Conservation (phyloP, 306 rosid species). For the Coriaria nepalensis region DNA sequence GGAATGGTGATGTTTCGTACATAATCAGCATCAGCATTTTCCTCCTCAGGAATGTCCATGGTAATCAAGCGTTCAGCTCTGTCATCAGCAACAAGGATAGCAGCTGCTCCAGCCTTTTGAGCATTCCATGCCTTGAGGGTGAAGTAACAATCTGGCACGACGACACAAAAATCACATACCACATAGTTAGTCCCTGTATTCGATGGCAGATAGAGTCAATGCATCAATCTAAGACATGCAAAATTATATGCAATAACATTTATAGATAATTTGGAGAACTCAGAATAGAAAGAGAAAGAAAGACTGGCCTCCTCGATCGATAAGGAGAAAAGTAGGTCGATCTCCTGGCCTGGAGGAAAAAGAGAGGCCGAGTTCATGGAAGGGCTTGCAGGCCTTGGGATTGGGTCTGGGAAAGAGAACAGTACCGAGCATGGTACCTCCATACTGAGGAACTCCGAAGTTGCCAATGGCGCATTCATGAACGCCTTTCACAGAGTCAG, state of each 20-base stretch:
- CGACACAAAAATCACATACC: too few relatives aligned
- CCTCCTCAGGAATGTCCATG: conserved; percentile 93
- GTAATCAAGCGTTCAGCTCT: conserved; percentile 60
- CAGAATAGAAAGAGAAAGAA: background rate
- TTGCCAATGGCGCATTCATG: conserved; percentile 93
- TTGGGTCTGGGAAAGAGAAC: conserved; percentile 63
- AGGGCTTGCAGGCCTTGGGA: conserved; percentile 58
- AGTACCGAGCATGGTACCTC: conserved; percentile 77
- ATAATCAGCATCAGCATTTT: conserved; percentile 42
- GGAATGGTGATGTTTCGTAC: conserved; percentile 68
- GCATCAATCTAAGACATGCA: background rate
- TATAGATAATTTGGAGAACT: background rate
- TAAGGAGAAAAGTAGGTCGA: conserved; percentile 68
- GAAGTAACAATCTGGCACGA: conserved; percentile 95
- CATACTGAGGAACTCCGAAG: conserved; percentile 89
- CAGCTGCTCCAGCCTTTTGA: conserved; percentile 91
- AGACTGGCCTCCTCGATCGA: conserved; percentile 81
- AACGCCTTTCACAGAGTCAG: conserved; percentile 41
- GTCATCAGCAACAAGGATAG: conserved; percentile 88
- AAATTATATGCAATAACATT: too few relatives aligned
- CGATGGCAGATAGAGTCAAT: background rate
- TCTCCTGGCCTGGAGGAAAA: conserved; percentile 60
- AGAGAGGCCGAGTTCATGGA: conserved; percentile 34
- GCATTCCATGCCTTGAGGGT: conserved; percentile 97
- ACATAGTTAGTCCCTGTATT: too few relatives aligned